Base-by-base conservation (phyloP, 169 alveolate species). In the Babesia caballi region DNA sequence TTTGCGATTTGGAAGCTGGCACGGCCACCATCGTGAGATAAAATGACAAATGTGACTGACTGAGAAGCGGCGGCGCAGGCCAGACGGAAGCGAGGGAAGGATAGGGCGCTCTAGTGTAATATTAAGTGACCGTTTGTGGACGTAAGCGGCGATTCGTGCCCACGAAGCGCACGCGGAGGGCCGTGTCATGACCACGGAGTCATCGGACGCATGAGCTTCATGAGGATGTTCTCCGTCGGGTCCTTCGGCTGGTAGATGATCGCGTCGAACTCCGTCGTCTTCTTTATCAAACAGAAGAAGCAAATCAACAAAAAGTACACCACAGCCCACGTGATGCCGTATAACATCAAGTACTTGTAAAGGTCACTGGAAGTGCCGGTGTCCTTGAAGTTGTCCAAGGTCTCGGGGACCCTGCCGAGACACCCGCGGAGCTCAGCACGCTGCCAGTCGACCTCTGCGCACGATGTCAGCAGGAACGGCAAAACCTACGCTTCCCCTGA, bases 231-330 rank as follows among this genome's bases (percentile, higher is more conserved):
- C 41, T 78, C 87, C 3, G 75, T 27, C 21, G 74, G 87, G 63
- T 78, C 71, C 32, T 58, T 59, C 33, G 87, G 84, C 56, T 78
- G 87, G 70, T 78, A 78, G 23, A 78, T 50, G 73, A 78, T 78
- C 28, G 87, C 87, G 60, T 78, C 87, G 60, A 78, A 78, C 61
- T 69, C 74, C 6, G 87, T 78, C 4, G 69, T 70, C 36, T 63
- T 54, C 36, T 78, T 78, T 33, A 78, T 61, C 27, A 78, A 33
- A 49, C 58, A 68, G 72, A 78, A 78, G 40, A 78, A 60, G 65
- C 83, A 57, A n/a, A 78, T 61, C 21, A 78, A 27, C 19, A 78
- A 5, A 4, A 69, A 30, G 40, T 49, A 78, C 21, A 66, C 72
- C n/a, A 68, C 68, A 0, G 87, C 66, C 82, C 87, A 67, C 25